These are phyloP conservation scores for Pythium volutum DNA, from an alignment of 352 stramenopile genomes.

Conservation along the genomic window DNA sequence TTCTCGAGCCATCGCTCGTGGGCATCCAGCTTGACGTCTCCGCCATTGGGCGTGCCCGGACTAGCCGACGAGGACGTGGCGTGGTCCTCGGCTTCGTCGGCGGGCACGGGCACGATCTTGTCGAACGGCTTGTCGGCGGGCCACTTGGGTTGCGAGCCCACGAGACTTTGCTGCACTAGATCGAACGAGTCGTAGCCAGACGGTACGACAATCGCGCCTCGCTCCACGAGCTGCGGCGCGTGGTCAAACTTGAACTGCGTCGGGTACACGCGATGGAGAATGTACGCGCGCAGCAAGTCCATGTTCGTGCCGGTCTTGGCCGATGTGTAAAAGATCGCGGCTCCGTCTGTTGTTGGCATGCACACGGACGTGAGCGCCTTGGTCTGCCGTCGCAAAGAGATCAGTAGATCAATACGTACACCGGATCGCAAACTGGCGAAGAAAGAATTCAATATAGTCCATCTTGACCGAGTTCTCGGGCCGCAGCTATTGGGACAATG, in stretches of 20 bases:
- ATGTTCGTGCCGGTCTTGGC: conserved; percentile 73
- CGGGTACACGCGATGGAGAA: conserved; percentile 67
- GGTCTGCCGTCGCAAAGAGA: background rate
- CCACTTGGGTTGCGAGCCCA: conserved; percentile 76
- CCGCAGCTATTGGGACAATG: conserved; percentile 39
- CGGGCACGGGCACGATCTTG: conserved; percentile 68
- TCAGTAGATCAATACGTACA: conserved; percentile 38
- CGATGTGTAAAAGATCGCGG: conserved; percentile 77
- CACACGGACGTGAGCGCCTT: no score
- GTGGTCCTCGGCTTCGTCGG: conserved; percentile 29
- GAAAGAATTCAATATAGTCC: conserved; percentile 80
- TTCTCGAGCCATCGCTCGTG: conserved; percentile 83
- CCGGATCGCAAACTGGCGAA: conserved; percentile 76
- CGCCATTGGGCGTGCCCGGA: conserved; percentile 12
- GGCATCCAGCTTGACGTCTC: conserved; percentile 58
- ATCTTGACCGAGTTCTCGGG: conserved; percentile 82
- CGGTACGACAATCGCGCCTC: conserved; percentile 66
- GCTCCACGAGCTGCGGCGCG: conserved; percentile 71
- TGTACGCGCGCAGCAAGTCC: conserved; percentile 70
- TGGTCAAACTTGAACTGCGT: conserved; percentile 68
- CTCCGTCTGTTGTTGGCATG: conserved; percentile 42
- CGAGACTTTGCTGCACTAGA: conserved; percentile 70
- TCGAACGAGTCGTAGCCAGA: conserved; percentile 77
- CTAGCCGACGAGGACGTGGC: background rate
- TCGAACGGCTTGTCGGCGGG: conserved; percentile 73